phyloP scores from a whole-genome alignment of 768 basidiomycete species.

The Leccinum obscurum region DNA sequence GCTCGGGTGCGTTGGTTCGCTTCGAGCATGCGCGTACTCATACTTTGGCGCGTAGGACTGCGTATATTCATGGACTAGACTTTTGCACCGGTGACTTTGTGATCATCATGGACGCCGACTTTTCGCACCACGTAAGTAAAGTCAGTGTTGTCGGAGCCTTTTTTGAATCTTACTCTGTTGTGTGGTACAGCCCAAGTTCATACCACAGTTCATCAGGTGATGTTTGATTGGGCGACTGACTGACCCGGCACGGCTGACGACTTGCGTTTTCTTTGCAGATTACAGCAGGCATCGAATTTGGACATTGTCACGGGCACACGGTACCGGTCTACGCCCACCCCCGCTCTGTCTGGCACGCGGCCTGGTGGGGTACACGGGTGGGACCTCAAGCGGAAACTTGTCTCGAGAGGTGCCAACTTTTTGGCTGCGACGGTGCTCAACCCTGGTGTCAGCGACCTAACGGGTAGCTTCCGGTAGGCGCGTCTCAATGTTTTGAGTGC shows the following conservation, averaged over 20 bases:
- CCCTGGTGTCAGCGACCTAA: conserved; percentile 88
- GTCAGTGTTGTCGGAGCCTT: neutral
- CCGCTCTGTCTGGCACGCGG: conserved; percentile 52
- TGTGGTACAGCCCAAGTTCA: conserved; percentile 81
- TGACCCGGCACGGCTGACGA: conserved; percentile 4
- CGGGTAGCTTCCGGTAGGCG: conserved; percentile 83
- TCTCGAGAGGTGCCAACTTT: conserved; percentile 88
- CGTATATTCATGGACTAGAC: conserved; percentile 89
- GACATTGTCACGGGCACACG: conserved; percentile 95
- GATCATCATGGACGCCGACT: conserved; percentile 97
- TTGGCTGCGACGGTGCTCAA: conserved; percentile 82
- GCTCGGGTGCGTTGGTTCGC: conserved; percentile 61
- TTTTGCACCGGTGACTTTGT: conserved; percentile 92
- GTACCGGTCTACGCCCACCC: conserved; percentile 66
- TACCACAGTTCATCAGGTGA: conserved; percentile 87
- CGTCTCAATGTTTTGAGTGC: neutral
- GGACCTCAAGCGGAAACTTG: conserved; percentile 88
- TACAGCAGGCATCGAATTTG: conserved; percentile 83
- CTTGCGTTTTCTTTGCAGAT: conserved; percentile 38
- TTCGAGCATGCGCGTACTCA: neutral
- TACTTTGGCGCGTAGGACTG: conserved; percentile 55
- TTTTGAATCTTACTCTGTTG: conserved; percentile 4
- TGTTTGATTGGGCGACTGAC: conserved; percentile 1
- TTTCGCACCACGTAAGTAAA: conserved; percentile 83
- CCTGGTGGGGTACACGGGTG: conserved; percentile 91